These are phyloP conservation scores for Hypocreales sp. DNA, from an alignment of 2,329 filamentous ascomycete genomes.

Conservation along the genomic window DNA sequence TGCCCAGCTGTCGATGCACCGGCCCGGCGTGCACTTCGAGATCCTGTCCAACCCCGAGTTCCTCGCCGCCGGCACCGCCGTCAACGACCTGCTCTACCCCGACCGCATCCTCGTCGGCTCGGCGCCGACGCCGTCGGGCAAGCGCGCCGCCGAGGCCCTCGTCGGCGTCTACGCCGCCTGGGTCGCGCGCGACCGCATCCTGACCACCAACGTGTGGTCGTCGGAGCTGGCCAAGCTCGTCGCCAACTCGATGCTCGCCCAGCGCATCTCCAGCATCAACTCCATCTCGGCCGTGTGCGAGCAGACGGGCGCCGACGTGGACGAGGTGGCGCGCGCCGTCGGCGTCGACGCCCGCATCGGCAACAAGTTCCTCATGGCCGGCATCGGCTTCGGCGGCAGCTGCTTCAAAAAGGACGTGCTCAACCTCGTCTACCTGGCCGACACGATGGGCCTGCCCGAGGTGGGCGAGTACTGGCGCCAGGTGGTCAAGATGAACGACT, in stretches of 20 bases:
- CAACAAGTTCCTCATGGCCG: slow-evolving; percentile 56
- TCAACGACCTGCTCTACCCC: slow-evolving; percentile 53
- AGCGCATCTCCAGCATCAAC: slow-evolving; percentile 70
- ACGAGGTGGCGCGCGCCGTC: slow-evolving; percentile 51
- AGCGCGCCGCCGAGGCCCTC: slow-evolving; percentile 45
- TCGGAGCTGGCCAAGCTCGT: slow-evolving; percentile 68
- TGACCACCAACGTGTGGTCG: slow-evolving; percentile 61
- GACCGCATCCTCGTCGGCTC: slow-evolving; percentile 66
- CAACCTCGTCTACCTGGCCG: slow-evolving; percentile 57
- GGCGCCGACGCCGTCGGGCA: slow-evolving; percentile 41
- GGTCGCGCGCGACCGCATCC: slow-evolving; percentile 51
- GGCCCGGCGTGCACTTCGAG: slow-evolving; percentile 52
- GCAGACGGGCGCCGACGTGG: slow-evolving; percentile 58
- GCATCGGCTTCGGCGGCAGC: slow-evolving; percentile 63
- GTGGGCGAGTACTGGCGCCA: slow-evolving; percentile 63
- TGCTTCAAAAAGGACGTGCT: slow-evolving; percentile 75
- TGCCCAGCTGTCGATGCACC: slow-evolving; percentile 38
- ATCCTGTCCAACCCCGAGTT: slow-evolving; percentile 74
- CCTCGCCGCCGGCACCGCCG: slow-evolving; percentile 61
- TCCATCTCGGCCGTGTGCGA: slow-evolving; percentile 70
- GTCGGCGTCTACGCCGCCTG: slow-evolving; percentile 54
- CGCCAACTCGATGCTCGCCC: slow-evolving; percentile 66
- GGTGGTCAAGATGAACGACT: slow-evolving; percentile 64
- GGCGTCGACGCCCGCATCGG: slow-evolving; percentile 61
- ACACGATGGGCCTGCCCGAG: slow-evolving; percentile 51